Conservation (phyloP, 2,329 filamentous ascomycete species). For the Thielaviopsis populi region DNA sequence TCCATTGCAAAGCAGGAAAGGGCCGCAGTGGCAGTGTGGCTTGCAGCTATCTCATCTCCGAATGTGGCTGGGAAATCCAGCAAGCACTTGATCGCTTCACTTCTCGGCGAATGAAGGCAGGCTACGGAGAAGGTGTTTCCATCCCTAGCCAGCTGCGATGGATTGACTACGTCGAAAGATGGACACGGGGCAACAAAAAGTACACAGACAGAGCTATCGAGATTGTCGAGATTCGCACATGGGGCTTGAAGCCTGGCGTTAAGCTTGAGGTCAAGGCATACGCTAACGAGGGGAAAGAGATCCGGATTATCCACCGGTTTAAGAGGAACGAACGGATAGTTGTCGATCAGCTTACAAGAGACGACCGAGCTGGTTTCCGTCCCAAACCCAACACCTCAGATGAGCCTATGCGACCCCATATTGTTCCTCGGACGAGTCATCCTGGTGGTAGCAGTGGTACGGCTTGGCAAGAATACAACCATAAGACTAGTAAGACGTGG, state of each 20-base stretch:
- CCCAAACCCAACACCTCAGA: neutral
- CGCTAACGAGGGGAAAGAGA: conserved; percentile 74
- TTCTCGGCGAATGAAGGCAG: conserved; percentile 70
- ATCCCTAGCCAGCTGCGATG: conserved; percentile 87
- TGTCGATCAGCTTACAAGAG: conserved; percentile 31
- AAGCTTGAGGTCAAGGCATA: conserved; percentile 77
- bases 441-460: conserved; percentile 9
- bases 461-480: conserved; percentile 15
- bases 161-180: conserved; percentile 76
- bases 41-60: conserved; percentile 78
- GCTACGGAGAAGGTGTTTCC: conserved; percentile 77
- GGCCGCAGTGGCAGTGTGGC: conserved; percentile 78
- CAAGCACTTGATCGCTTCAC: conserved; percentile 49
- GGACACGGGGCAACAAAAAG: conserved; percentile 57
- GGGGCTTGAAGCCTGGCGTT: conserved; percentile 76
- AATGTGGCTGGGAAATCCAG: conserved; percentile 49
- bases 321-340: conserved; percentile 54
- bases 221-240: conserved; percentile 76
- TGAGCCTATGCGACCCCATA: neutral
- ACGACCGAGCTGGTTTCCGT: conserved; percentile 10
- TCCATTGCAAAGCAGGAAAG: conserved; percentile 96
- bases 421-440: conserved; percentile 13
- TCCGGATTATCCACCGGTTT: conserved; percentile 73
- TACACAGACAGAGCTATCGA: conserved; percentile 76
- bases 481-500: conserved; percentile 15